phyloP scores from a whole-genome alignment of 306 rosid genomes.

The Myrica gale region DNA sequence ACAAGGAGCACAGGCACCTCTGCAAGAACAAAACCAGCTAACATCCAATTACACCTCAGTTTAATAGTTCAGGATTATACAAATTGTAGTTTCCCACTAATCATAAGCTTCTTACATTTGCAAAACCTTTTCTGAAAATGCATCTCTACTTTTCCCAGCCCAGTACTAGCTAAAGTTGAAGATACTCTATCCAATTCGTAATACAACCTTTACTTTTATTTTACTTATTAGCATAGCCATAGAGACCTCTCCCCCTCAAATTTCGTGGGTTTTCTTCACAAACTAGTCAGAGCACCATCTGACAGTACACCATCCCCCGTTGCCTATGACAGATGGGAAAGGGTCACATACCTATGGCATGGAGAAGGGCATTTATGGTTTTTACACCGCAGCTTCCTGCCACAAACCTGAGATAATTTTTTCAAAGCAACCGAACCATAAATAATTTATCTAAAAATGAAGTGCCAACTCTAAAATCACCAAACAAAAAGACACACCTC shows the following conservation, averaged over 20 bases:
- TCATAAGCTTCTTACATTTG: slow-evolving; percentile 4
- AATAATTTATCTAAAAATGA: slow-evolving; percentile 22
- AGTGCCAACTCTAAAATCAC: slow-evolving; percentile 9
- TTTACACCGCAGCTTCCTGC: slow-evolving; percentile 83
- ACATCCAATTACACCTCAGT: slow-evolving; percentile 8
- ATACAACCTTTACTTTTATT: neutral
- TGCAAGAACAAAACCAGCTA: slow-evolving; percentile 50
- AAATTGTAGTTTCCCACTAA: slow-evolving; percentile 6
- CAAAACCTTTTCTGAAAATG: neutral
- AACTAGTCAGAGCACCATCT: neutral
- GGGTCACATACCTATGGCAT: slow-evolving; percentile 71
- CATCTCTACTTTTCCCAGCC: neutral
- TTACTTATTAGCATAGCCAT: neutral
- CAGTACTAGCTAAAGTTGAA: neutral
- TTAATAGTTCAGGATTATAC: slow-evolving; percentile 10
- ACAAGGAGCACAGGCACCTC: slow-evolving; percentile 98
- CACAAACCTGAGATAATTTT: slow-evolving; percentile 62
- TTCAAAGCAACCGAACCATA: slow-evolving; percentile 19
- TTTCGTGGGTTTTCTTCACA: neutral
- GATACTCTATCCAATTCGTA: neutral
- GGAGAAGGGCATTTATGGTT: slow-evolving; percentile 96
- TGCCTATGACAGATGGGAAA: slow-evolving; percentile 13
- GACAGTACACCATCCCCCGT: slow-evolving; percentile 13
- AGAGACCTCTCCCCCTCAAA: neutral
- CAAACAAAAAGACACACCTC: slow-evolving; percentile 66